Evolutionary conservation across 2,329 filamentous ascomycete genomes (phyloP).

Genomic region (Trichoderma semiorbis): DNA sequence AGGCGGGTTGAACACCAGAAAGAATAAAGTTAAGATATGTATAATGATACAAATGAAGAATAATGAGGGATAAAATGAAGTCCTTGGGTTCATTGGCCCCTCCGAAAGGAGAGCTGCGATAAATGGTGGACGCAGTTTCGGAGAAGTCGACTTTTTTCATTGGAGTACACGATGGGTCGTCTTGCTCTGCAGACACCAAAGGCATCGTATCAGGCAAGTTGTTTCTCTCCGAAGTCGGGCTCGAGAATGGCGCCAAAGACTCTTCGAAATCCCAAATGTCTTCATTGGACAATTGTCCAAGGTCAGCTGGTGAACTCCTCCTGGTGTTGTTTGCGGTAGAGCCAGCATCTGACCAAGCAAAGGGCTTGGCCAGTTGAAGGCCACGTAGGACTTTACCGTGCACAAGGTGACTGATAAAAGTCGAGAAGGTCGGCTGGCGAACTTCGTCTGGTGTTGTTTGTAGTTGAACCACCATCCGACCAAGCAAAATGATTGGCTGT

Average conservation of each 20-base stretch:
- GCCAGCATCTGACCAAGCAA: constrained; percentile 31
- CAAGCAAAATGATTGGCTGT: no score
- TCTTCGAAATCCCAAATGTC: constrained; percentile 27
- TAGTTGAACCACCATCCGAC: no score
- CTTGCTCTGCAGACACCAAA: not conserved
- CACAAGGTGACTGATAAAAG: no score
- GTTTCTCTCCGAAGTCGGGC: constrained; percentile 23
- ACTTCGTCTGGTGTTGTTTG: no score
- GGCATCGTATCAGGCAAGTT: constrained; percentile 32
- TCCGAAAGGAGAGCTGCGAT: constrained; percentile 23
- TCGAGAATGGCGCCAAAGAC: constrained; percentile 28
- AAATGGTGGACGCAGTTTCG: constrained; percentile 34
- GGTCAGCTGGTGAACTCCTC: constrained; percentile 30
- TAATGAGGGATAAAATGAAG: not conserved
- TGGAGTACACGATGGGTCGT: not conserved
- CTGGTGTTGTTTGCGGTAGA: constrained; percentile 26
- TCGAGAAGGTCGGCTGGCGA: constrained; percentile 18
- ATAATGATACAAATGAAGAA: no score
- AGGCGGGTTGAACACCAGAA: not conserved
- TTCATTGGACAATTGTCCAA: constrained; percentile 17
- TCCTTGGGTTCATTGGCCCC: constrained; percentile 15
- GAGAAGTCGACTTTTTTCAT: constrained; percentile 31
- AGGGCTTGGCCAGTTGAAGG: not conserved
- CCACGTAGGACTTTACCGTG: no score
- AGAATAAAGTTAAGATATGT: not conserved